Conservation (phyloP, 164 flowering plant genomes). For the Vitis vinifera region DNA sequence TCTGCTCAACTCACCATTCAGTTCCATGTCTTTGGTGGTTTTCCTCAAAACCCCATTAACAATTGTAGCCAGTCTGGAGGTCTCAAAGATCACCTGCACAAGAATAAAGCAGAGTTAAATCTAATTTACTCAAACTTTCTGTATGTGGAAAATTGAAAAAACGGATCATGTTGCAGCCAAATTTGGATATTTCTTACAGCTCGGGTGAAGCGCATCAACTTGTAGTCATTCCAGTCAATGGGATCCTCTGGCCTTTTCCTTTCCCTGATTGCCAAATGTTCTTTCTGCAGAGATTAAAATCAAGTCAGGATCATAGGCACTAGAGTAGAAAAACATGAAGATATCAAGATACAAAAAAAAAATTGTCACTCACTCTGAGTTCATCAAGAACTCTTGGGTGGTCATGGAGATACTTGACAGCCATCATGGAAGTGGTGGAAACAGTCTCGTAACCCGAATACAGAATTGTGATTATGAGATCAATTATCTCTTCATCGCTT, state of each 20-base stretch:
- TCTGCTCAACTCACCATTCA: constrained; percentile 51
- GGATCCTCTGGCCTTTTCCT: constrained; percentile 55
- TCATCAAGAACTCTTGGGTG: constrained; percentile 61
- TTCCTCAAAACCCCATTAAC: constrained; percentile 86
- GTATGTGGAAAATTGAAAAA: background rate
- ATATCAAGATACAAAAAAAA: background rate
- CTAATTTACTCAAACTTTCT: background rate
- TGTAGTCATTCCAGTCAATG: constrained; percentile 48
- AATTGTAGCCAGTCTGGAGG: constrained; percentile 71
- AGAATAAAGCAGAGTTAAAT: background rate
- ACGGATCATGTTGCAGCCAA: background rate
- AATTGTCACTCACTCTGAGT: constrained; percentile 46
- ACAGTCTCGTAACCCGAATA: constrained; percentile 73
- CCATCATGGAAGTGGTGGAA: constrained; percentile 76
- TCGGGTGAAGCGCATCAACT: constrained; percentile 61
- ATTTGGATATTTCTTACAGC: constrained; percentile 40
- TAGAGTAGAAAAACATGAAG: background rate
- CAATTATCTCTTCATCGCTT: constrained; percentile 61
- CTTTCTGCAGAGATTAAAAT: constrained; percentile 37
- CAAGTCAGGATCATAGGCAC: background rate
- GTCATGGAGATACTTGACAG: constrained; percentile 67
- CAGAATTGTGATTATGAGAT: constrained; percentile 59
- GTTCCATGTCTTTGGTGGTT: constrained; percentile 70
- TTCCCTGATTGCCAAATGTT: constrained; percentile 56
- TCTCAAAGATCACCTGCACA: constrained; percentile 67